A percentile compares a stretch with the other conserved stretches of the same genome.
phyloP scores from a whole-genome alignment of 2,329 filamentous ascomycete species.

The Monosporascus sp. region DNA sequence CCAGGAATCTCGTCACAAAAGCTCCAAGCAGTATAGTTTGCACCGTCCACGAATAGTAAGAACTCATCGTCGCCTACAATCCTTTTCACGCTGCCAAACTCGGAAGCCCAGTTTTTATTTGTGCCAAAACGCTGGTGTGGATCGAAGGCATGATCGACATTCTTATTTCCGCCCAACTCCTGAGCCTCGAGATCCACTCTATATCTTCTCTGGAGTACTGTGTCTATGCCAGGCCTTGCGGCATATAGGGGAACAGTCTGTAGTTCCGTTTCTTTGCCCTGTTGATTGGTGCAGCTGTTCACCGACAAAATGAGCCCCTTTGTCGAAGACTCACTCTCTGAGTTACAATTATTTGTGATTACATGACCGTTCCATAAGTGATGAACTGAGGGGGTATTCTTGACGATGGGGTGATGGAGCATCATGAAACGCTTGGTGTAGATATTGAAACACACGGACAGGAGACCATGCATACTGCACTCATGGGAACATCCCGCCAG shows the following conservation, averaged over 20 bases:
- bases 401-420: conserved; percentile 14
- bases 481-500: conserved; percentile 1
- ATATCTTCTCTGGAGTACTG: not conserved
- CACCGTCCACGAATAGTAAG: not conserved
- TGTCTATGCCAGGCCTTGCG: not conserved
- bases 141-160: not conserved
- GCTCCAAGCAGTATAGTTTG: not conserved
- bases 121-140: not conserved
- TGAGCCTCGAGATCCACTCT: not conserved
- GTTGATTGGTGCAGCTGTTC: not conserved
- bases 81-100: not conserved
- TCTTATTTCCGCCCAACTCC: not conserved
- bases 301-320: not conserved
- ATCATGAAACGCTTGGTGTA: conserved; percentile 24
- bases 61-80: not conserved
- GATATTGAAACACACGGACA: conserved; percentile 27
- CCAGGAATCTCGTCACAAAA: not conserved
- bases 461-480: conserved; percentile 11
- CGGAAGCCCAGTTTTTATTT: not conserved
- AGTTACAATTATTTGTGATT: not conserved
- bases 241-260: not conserved
- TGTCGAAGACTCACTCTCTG: not conserved
- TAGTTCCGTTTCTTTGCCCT: not conserved
- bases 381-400: not conserved
- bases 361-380: not conserved